Base-by-base conservation (phyloP, 2,329 filamentous ascomycete genomes). In the Sporothrix globosa region DNA sequence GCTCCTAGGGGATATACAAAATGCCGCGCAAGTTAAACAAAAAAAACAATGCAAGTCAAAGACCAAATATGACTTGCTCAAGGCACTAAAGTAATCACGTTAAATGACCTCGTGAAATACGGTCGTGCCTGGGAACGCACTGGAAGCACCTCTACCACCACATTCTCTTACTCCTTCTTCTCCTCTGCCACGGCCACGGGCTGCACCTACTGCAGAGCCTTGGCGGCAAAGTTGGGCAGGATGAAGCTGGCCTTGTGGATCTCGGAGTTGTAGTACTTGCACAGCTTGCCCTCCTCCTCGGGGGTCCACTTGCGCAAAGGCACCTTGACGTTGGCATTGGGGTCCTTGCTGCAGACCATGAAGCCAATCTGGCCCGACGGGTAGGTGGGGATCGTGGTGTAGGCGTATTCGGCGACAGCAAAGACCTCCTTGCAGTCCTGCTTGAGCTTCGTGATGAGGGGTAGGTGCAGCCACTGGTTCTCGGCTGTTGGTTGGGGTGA, bases 341-440 rank as follows among this genome's bases (percentile, higher is more conserved):
- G 85, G 80, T 98, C 95, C 89, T 99, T 98, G 90, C 87, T 92
- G 90, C 96, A 98, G 80, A 99, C 92, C 94, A 99, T 97, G 90
- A 99, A 99, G 80, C 96, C 96, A 79, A 99, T 99, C 86, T 99
- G 96, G 80, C 96, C 96, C 70, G 93, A 97, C 75, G 96, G 96
- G 87, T 99, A 99, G 80, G 96, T 99, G 72, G 96, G 96, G 82
- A 99, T 99, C 78, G 95, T 98, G 79, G 95, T 98, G 88, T 97
- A 99, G 77, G 92, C 96, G 85, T 98, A 99, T 85, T 99, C 96
- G 81, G 92, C 96, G 74, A 92, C 92, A 75, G 96, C 94, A 90
- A 99, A 99, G 82, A 99, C 92, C 82, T 96, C 91, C 82, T 91
- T 91, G 91, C 95, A 97, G 79, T 93, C 88, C 87, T 97, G 94